Percentiles rank a stretch among this genome's conserved stretches.
phyloP scores from a whole-genome alignment of 208 protist genomes.

The Leishmania tropica region DNA sequence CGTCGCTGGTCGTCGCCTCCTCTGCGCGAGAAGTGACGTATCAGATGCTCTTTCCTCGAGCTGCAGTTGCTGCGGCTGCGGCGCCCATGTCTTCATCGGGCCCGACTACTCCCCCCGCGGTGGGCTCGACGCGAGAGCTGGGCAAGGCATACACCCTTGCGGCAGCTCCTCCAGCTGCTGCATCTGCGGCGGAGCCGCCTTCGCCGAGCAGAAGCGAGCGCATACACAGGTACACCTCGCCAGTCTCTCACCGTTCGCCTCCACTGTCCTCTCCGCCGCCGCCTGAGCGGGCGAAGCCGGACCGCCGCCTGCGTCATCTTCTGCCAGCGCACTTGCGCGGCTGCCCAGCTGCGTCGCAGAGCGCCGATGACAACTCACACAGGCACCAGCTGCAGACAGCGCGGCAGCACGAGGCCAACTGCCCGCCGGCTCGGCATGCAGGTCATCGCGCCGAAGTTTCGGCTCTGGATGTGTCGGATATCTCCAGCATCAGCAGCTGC shows the following conservation, averaged over 20 bases:
- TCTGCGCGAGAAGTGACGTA: constrained; percentile 20
- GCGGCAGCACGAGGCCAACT: background rate
- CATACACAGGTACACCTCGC: no score
- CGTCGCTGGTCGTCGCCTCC: background rate
- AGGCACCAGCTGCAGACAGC: background rate
- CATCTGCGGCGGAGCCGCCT: background rate
- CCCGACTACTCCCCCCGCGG: background rate
- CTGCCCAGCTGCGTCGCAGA: background rate
- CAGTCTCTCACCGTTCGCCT: background rate
- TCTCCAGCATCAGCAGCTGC: constrained; percentile 19
- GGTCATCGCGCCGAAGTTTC: background rate
- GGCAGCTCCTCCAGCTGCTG: background rate
- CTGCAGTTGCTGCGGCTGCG: background rate
- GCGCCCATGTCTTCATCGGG: background rate
- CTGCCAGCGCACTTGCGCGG: constrained; percentile 31
- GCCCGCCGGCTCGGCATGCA: background rate
- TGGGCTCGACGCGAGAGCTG: background rate
- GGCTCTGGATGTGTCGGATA: constrained; percentile 2
- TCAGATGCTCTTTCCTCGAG: constrained; percentile 16
- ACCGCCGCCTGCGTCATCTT: constrained; percentile 48
- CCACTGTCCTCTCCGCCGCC: background rate
- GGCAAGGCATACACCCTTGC: background rate
- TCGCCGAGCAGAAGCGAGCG: background rate
- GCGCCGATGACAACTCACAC: background rate
- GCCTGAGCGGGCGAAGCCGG: constrained; percentile 22